Evolutionary conservation across 257 asterid species (phyloP), one percentile per base, ranked within the genome.

Genomic region (Gynochthodes officinalis): DNA sequence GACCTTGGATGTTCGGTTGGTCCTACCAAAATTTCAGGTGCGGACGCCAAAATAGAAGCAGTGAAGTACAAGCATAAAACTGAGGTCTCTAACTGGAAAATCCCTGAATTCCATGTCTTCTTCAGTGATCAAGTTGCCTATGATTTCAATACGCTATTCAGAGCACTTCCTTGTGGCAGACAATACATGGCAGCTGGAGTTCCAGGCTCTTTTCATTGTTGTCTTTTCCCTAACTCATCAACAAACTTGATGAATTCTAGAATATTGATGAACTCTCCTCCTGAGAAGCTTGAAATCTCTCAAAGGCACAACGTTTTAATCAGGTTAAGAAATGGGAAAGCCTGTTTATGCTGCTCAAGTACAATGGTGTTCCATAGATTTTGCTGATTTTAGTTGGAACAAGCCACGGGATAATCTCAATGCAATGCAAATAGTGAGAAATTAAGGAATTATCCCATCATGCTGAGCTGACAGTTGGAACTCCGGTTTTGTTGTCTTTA

Each of bases 1-100:
- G 90, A 85, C 55, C 84, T 83, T 18, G 93, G 93, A 48, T 83
- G 90, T 70, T 85, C 87, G 18, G 79, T 82, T 5, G 95, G 95
- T 10, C 78, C 73, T 21, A 88, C 84, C 80, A 81, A 88, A 18
- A 79, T 88, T 40, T 82, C 83, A 10, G 82, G 85, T 9, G 74
- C 82, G 70, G 79, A 73, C 53, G 82, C 70, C 13, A 82, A 85
- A 69, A 80, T 74, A 4, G 67, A 75, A 64, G 86, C 89, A 35
- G 73, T 84, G 2, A 65, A 67, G 54, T 30, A 62, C 19, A 81
- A 81, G 48, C 49, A 64, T 16, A 15, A 21, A 19, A 75, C 14
- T 61, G 48, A 15, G 14, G 27, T 21, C 27, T 48, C 37, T 27
- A 37, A 69, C 8, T 2, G 7, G 12, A 27, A 65, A 43, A 23